phyloP scores from a whole-genome alignment of 352 stramenopile species.

The Phytophthora constricta region DNA sequence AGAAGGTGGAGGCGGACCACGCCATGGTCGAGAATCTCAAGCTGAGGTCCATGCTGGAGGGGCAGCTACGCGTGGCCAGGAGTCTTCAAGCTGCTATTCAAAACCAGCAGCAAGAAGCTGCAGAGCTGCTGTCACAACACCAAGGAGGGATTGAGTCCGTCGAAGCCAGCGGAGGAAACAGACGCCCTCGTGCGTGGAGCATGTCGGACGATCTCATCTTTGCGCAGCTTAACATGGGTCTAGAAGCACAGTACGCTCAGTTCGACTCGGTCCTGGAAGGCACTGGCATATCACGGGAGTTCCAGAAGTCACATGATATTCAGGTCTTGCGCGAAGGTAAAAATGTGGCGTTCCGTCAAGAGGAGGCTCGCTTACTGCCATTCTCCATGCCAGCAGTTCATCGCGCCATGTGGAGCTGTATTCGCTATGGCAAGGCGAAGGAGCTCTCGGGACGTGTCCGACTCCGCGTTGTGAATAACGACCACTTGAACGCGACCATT shows the following conservation, averaged over 20 bases:
- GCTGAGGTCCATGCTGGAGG: slow-evolving; percentile 36
- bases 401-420: slow-evolving; percentile 32
- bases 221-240: slow-evolving; percentile 20
- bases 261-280: slow-evolving; percentile 21
- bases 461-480: slow-evolving; percentile 23
- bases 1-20: slow-evolving; percentile 25
- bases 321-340: slow-evolving; percentile 10
- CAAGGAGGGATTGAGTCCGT: slow-evolving; percentile 3
- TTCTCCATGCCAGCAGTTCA: slow-evolving; percentile 35
- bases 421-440: slow-evolving; percentile 22
- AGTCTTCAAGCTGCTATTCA: slow-evolving; percentile 37
- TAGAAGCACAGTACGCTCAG: slow-evolving; percentile 31
- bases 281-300: slow-evolving; percentile 3
- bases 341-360: slow-evolving; percentile 21
- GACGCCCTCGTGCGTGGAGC: slow-evolving; percentile 9
- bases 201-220: slow-evolving; percentile 31
- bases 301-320: slow-evolving; percentile 21
- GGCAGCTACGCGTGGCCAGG: slow-evolving; percentile 31
- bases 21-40: slow-evolving; percentile 36
- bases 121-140: slow-evolving; percentile 20
- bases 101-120: slow-evolving; percentile 26
- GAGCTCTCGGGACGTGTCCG: slow-evolving; percentile 24
- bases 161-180: not conserved
- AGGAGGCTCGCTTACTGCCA: slow-evolving; percentile 33
- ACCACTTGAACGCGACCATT: slow-evolving; percentile 40